Percentiles rank a stretch among this genome's conserved stretches.
Evolutionary conservation across 768 basidiomycete species (phyloP).

Genomic region (Suillus tomentosus): DNA sequence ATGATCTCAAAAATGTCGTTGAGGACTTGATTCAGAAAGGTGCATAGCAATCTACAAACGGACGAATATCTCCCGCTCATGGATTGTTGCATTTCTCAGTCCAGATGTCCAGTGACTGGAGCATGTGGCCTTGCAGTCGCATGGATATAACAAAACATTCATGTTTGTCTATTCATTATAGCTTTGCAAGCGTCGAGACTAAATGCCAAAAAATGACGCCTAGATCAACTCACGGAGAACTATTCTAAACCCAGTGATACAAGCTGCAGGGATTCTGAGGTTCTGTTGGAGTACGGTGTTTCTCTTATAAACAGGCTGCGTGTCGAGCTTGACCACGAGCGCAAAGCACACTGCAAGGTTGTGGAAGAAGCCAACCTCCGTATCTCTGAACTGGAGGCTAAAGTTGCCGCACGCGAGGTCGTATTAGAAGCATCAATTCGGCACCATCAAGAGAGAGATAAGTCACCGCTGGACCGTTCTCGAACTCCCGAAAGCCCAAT

Average conservation of each 20-base stretch:
- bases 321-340: slow-evolving; percentile 46
- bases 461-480: background rate
- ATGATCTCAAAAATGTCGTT: slow-evolving; percentile 58
- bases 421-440: slow-evolving; percentile 46
- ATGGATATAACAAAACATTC: slow-evolving; percentile 43
- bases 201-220: slow-evolving; percentile 3
- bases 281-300: slow-evolving; percentile 44
- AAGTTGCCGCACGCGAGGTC: slow-evolving; percentile 57
- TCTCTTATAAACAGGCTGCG: slow-evolving; percentile 46
- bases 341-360: slow-evolving; percentile 42
- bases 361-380: slow-evolving; percentile 42
- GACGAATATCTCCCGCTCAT: background rate
- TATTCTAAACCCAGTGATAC: slow-evolving; percentile 6
- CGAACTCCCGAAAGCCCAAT: slow-evolving; percentile 12
- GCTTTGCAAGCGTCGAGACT: slow-evolving; percentile 18
- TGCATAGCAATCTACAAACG: slow-evolving; percentile 29
- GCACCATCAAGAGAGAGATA: slow-evolving; percentile 6
- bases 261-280: slow-evolving; percentile 20
- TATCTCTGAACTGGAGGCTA: slow-evolving; percentile 50
- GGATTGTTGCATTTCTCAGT: slow-evolving; percentile 33
- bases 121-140: slow-evolving; percentile 47
- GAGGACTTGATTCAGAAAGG: slow-evolving; percentile 59
- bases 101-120: slow-evolving; percentile 46
- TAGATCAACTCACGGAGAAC: slow-evolving; percentile 21
- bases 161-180: slow-evolving; percentile 38